Base-by-base conservation (phyloP, 1,139 yeast species). In the Candida tetrigidarum region DNA sequence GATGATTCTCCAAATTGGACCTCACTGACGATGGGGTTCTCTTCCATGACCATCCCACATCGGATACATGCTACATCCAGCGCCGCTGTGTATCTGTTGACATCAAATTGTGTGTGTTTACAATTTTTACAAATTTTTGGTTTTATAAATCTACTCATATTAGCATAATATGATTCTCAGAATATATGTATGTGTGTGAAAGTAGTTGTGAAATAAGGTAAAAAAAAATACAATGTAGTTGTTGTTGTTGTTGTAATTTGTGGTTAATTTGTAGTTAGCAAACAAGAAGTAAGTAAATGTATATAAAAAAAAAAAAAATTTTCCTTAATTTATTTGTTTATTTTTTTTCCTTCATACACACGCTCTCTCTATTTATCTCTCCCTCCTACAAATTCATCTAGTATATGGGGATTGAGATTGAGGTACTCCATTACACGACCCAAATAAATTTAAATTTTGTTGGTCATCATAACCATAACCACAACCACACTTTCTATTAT, bases 1-100 rank as follows among this genome's bases (percentile, higher is more conserved):
- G 96, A 78, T 3, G 91, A 80, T 59, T 95, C 99, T 35, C 96
- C 96, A 67, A 92, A 93, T 16, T 95, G 89, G 47, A 95, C 95
- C 62, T 95, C 99, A 19, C 96, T 84, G 22, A 95, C 98, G 56
- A 93, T 92, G 25, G 96, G 96, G 57, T 91, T 88, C 62, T 92
- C 98, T 56, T 90, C 96, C 45, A 81, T 80, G 33, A 93, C 98
- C 20, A 83, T 71, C 62, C 98, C 97, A 79, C 99, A 93, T 38
- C 68, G 62, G 33, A 76, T 72, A 71, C 99, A 93, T 26, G 91
- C 85, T 27, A 87, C 64, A 64, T 89, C 96, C 3, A 87, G 85
- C 4, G 90, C 82, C 0, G 90, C 85, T 4, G 85, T 78, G 32
- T 54, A 57, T 33, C 67, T 56, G 44, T 69, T 72, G 9, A 64